These are phyloP conservation scores for Eucalyptus guilfoylei DNA, from an alignment of 345 rosid genomes.

Conservation along the genomic window DNA sequence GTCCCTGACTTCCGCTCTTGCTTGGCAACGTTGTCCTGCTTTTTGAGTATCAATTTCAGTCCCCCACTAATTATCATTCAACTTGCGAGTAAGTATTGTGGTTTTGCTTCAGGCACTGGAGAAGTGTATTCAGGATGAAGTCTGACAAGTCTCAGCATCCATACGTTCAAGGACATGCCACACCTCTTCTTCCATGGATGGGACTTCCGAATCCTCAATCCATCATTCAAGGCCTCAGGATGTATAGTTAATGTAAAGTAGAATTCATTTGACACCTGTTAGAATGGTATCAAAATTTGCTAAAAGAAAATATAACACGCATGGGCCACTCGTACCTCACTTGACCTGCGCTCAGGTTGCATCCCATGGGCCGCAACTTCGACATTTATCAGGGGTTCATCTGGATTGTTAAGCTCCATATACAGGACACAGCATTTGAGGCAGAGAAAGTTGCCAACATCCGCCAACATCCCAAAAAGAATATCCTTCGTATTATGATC, in stretches of 20 bases:
- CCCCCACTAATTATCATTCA: neutral
- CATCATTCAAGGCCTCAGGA: slow-evolving; percentile 24
- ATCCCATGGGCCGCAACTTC: slow-evolving; percentile 78
- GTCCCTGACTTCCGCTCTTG: neutral
- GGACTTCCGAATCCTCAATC: slow-evolving; percentile 65
- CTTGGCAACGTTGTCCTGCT: neutral
- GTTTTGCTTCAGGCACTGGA: neutral
- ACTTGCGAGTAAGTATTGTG: accelerated
- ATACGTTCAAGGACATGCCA: slow-evolving; percentile 61
- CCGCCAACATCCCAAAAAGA: slow-evolving; percentile 29
- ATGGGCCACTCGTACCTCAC: slow-evolving; percentile 37
- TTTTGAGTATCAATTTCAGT: neutral
- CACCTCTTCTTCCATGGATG: slow-evolving; percentile 79
- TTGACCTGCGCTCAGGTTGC: slow-evolving; percentile 58
- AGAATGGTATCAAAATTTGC: neutral
- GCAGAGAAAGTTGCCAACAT: slow-evolving; percentile 76
- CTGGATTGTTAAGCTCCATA: slow-evolving; percentile 40
- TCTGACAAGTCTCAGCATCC: slow-evolving; percentile 46
- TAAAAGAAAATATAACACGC: neutral
- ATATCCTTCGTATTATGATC: too few species aligned
- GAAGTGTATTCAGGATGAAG: neutral
- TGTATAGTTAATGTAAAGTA: slow-evolving; percentile 73
- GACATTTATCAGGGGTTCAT: slow-evolving; percentile 45
- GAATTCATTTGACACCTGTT: slow-evolving; percentile 70
- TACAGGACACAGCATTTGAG: slow-evolving; percentile 68